Evolutionary conservation across 371 early-diverging fungal species (phyloP).

Genomic region (Batkoa obscura): DNA sequence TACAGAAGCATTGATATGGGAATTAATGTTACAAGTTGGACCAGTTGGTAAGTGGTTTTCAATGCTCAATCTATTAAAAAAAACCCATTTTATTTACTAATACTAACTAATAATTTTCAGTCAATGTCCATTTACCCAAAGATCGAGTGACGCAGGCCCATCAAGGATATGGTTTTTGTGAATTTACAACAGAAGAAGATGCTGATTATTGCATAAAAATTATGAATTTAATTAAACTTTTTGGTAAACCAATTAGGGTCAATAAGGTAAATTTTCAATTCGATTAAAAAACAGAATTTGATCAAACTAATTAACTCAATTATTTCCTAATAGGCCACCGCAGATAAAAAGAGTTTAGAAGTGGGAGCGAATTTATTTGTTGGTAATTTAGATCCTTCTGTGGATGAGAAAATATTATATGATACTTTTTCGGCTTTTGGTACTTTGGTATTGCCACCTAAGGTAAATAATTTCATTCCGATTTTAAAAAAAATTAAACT

Average conservation of each 20-base stretch:
- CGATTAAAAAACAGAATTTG: no score
- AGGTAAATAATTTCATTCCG: slow-evolving; percentile 14
- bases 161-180: slow-evolving; percentile 93
- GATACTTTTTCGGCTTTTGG: slow-evolving; percentile 96
- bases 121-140: slow-evolving; percentile 90
- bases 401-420: slow-evolving; percentile 85
- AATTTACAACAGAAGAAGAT: slow-evolving; percentile 84
- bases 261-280: slow-evolving; percentile 73
- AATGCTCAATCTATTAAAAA: neutral
- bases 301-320: slow-evolving; percentile 3
- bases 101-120: slow-evolving; percentile 14
- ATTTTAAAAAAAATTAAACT: slow-evolving; percentile 8
- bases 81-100: neutral
- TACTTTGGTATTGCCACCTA: slow-evolving; percentile 65
- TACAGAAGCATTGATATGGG: slow-evolving; percentile 87
- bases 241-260: slow-evolving; percentile 85
- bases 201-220: slow-evolving; percentile 93
- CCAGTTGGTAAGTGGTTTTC: slow-evolving; percentile 79
- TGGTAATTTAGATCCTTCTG: slow-evolving; percentile 84
- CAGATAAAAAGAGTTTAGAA: slow-evolving; percentile 77
- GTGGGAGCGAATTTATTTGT: slow-evolving; percentile 94
- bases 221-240: slow-evolving; percentile 89
- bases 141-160: slow-evolving; percentile 89
- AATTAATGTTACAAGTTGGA: slow-evolving; percentile 94
- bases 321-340: slow-evolving; percentile 34